phyloP scores from a whole-genome alignment of 768 basidiomycete genomes.

The Scleroderma citrinum region DNA sequence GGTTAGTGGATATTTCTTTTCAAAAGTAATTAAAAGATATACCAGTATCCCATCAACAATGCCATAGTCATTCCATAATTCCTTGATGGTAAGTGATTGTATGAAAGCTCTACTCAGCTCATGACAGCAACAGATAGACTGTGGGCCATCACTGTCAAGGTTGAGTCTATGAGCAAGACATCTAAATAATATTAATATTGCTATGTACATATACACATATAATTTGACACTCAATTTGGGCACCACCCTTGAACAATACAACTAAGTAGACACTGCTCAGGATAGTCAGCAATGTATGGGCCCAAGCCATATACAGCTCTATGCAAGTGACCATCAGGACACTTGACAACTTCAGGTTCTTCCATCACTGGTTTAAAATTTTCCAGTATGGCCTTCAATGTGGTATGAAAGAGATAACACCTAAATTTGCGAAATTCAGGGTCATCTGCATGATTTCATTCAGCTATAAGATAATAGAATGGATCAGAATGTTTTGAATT shows the following conservation, averaged over 20 bases:
- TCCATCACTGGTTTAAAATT: slow-evolving; percentile 24
- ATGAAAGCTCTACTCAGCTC: slow-evolving; percentile 17
- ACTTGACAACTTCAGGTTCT: slow-evolving; percentile 17
- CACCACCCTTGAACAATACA: slow-evolving; percentile 34
- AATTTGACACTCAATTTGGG: slow-evolving; percentile 17
- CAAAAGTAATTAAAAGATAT: background rate
- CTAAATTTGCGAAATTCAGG: slow-evolving; percentile 24
- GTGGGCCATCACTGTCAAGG: slow-evolving; percentile 5
- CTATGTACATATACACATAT: background rate
- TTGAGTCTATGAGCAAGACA: background rate
- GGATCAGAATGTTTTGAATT: background rate
- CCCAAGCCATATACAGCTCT: slow-evolving; percentile 30
- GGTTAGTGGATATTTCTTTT: background rate
- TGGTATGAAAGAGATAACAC: slow-evolving; percentile 27
- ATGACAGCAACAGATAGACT: slow-evolving; percentile 10
- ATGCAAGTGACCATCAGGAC: slow-evolving; percentile 27
- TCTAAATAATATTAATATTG: background rate
- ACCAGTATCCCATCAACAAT: slow-evolving; percentile 29
- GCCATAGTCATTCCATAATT: slow-evolving; percentile 30
- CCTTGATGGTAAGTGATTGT: slow-evolving; percentile 10
- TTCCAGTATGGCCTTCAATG: slow-evolving; percentile 20
- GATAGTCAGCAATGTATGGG: slow-evolving; percentile 37
- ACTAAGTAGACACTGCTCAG: slow-evolving; percentile 31
- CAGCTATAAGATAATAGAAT: slow-evolving; percentile 3
- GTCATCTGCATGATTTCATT: slow-evolving; percentile 1